A percentile compares a stretch with the other conserved stretches of the same genome.
These are phyloP conservation scores for Zychaea mexicana DNA, from an alignment of 371 early-diverging fungal genomes.

Conservation along the genomic window DNA sequence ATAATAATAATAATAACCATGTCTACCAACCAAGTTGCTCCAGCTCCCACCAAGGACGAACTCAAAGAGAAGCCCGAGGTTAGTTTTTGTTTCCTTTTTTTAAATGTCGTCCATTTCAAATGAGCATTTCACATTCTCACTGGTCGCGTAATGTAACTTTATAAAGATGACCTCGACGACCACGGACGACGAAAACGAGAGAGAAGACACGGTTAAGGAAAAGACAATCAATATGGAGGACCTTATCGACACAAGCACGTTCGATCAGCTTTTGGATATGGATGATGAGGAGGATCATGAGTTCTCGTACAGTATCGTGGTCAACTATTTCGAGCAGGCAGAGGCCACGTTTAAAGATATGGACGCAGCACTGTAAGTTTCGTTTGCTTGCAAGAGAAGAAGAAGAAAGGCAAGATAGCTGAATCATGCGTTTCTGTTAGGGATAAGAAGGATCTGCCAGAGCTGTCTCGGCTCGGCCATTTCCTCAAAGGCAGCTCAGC, in stretches of 20 bases:
- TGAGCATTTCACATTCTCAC: neutral
- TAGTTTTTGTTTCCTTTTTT: neutral
- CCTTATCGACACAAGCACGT: slow-evolving; percentile 72
- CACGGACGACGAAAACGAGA: neutral
- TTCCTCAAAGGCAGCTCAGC: slow-evolving; percentile 93
- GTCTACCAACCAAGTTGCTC: slow-evolving; percentile 1
- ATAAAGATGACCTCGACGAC: neutral
- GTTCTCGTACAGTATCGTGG: slow-evolving; percentile 72
- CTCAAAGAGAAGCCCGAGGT: neutral
- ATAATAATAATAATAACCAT: neutral
- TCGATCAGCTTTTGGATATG: slow-evolving; percentile 83
- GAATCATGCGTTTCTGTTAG: slow-evolving; percentile 36
- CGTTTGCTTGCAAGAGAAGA: neutral
- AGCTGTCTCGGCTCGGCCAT: slow-evolving; percentile 83
- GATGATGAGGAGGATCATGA: slow-evolving; percentile 80
- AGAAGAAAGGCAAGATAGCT: neutral
- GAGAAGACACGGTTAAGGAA: too few species aligned
- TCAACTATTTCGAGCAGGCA: slow-evolving; percentile 80
- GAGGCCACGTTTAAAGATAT: slow-evolving; percentile 68
- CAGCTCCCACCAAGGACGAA: neutral
- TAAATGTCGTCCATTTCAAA: neutral
- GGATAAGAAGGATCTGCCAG: slow-evolving; percentile 63
- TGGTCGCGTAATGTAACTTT: too few species aligned
- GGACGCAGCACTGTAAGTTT: slow-evolving; percentile 69
- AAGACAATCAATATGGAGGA: slow-evolving; percentile 29